Conservation (phyloP, 768 basidiomycete genomes). For the Lactarius akahatsu region DNA sequence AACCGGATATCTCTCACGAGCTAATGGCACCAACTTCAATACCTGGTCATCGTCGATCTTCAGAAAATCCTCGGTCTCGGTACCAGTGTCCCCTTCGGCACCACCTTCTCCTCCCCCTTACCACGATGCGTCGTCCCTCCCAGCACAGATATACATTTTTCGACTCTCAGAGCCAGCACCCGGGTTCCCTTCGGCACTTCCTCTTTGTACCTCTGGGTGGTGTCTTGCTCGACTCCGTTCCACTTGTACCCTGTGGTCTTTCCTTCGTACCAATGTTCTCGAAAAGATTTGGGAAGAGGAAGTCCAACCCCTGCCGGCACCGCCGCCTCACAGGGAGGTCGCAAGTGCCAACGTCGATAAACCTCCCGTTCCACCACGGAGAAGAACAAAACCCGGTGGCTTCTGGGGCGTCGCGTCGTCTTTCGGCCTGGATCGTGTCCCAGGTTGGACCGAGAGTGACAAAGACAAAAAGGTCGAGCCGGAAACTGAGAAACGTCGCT, state of each 20-base stretch:
- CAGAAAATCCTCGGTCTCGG: slow-evolving; percentile 49
- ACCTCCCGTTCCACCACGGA: slow-evolving; percentile 63
- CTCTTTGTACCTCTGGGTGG: slow-evolving; percentile 83
- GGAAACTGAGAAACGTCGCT: slow-evolving; percentile 35
- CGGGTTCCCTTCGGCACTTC: slow-evolving; percentile 37
- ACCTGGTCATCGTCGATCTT: slow-evolving; percentile 60
- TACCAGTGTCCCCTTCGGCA: slow-evolving; percentile 34
- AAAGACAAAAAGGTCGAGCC: slow-evolving; percentile 35
- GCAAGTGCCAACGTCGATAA: slow-evolving; percentile 37
- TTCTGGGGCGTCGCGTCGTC: slow-evolving; percentile 70
- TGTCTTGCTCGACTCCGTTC: slow-evolving; percentile 78
- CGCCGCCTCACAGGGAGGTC: slow-evolving; percentile 32
- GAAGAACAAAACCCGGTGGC: slow-evolving; percentile 41
- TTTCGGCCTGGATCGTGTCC: slow-evolving; percentile 49
- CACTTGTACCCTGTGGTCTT: slow-evolving; percentile 91
- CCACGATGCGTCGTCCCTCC: slow-evolving; percentile 32
- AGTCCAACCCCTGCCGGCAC: slow-evolving; percentile 37
- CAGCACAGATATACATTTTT: slow-evolving; percentile 64
- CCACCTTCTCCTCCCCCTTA: slow-evolving; percentile 39
- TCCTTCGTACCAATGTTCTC: slow-evolving; percentile 75
- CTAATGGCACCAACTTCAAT: slow-evolving; percentile 36
- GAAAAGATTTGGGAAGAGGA: slow-evolving; percentile 92
- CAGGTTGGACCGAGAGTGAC: slow-evolving; percentile 49
- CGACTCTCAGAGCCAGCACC: slow-evolving; percentile 46
- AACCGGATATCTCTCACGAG: slow-evolving; percentile 33